Evolutionary conservation across 768 basidiomycete genomes (phyloP).

Genomic region (Phlegmacium glaucopus): DNA sequence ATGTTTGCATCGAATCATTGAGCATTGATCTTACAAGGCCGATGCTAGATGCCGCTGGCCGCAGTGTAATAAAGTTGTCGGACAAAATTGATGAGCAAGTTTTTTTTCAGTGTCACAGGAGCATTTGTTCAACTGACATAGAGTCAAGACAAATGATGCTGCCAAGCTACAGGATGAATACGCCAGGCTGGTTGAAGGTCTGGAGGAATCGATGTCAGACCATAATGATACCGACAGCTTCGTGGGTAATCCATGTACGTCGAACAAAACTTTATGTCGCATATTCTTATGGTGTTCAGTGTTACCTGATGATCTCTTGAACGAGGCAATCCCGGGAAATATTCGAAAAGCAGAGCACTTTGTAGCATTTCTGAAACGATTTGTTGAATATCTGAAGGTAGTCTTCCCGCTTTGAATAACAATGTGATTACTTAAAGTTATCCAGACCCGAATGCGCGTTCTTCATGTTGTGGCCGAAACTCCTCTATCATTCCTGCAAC

Average conservation of each 20-base stretch:
- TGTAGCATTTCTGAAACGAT: constrained; percentile 95
- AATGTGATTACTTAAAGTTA: background rate
- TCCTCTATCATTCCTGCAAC: constrained; percentile 93
- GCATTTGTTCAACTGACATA: constrained; percentile 26
- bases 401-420: background rate
- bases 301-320: constrained; percentile 90
- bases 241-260: constrained; percentile 83
- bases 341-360: constrained; percentile 99
- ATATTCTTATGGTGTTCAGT: constrained; percentile 40
- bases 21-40: constrained; percentile 97
- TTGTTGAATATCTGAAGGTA: constrained; percentile 98
- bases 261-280: background rate
- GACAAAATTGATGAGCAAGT: constrained; percentile 95
- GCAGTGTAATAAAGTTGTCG: constrained; percentile 81
- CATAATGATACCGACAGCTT: constrained; percentile 70
- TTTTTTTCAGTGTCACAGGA: background rate
- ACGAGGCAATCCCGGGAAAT: constrained; percentile 96
- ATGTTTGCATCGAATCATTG: constrained; percentile 97
- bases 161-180: constrained; percentile 96
- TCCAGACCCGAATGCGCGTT: constrained; percentile 96
- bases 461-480: constrained; percentile 99
- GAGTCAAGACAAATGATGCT: constrained; percentile 93
- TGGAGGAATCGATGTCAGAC: constrained; percentile 72
- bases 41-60: constrained; percentile 91
- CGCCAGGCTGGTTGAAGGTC: constrained; percentile 88